Conservation (phyloP, 1,139 yeast genomes). For the Yamadazyma atmosphaerica region DNA sequence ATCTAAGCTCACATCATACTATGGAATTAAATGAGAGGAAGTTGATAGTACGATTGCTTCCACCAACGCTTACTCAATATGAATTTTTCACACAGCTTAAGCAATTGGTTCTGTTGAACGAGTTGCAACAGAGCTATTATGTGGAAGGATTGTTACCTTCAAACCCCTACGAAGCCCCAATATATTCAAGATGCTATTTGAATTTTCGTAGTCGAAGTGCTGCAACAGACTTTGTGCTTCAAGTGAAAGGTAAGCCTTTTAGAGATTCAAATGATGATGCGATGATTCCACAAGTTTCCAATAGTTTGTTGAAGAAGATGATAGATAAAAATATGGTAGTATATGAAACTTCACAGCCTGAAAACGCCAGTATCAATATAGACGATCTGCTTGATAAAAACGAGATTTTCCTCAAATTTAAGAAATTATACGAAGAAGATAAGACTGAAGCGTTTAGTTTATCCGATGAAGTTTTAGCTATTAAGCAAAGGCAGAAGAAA, state of each 20-base stretch:
- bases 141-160: conserved; percentile 19
- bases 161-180: conserved; percentile 26
- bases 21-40: conserved; percentile 9
- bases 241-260: conserved; percentile 22
- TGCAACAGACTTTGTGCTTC: conserved; percentile 17
- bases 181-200: conserved; percentile 29
- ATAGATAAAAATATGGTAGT: conserved; percentile 3
- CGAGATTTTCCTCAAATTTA: conserved; percentile 4
- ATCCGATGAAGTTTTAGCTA: background rate
- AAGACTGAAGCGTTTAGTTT: conserved; percentile 4
- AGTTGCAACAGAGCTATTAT: conserved; percentile 15
- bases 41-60: conserved; percentile 16
- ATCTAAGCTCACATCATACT: too few species aligned
- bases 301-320: conserved; percentile 12
- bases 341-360: too few species aligned
- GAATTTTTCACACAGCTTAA: conserved; percentile 16
- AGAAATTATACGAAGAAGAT: conserved; percentile 3
- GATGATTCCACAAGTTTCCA: conserved; percentile 11
- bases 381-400: conserved; percentile 1
- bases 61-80: conserved; percentile 14
- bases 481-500: conserved; percentile 1
- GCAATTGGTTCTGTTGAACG: conserved; percentile 7
- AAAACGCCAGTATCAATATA: background rate
- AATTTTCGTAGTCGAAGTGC: conserved; percentile 16
- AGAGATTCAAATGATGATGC: conserved; percentile 16